These are phyloP conservation scores for Aspergillus quadricinctus DNA, from an alignment of 2,329 filamentous ascomycete species.

Conservation along the genomic window DNA sequence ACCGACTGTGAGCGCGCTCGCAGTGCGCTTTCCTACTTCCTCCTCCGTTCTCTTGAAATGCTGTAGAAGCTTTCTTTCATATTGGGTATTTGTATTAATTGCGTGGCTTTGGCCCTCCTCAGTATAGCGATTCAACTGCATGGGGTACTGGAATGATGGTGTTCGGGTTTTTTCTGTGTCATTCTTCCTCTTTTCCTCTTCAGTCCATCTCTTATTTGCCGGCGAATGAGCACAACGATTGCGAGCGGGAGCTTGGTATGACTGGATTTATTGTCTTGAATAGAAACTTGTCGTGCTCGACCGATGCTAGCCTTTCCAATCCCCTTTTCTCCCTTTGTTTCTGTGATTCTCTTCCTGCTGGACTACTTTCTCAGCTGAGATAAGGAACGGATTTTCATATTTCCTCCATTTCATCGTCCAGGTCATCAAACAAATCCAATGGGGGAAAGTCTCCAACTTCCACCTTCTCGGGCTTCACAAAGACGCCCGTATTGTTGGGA, in stretches of 20 bases:
- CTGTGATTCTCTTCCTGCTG: not conserved
- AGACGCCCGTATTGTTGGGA: conserved; percentile 53
- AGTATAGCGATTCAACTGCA: not conserved
- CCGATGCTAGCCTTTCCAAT: not conserved
- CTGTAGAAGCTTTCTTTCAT: not conserved
- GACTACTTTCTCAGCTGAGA: not conserved
- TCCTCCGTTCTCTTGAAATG: not conserved
- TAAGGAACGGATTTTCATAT: conserved; percentile 31
- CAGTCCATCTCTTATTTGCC: not conserved
- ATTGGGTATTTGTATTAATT: not conserved
- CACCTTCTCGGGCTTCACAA: conserved; percentile 59
- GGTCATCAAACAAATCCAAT: conserved; percentile 49
- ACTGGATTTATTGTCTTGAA: conserved; percentile 3
- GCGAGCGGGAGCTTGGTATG: not conserved
- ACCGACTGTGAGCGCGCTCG: not conserved
- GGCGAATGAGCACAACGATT: conserved; percentile 4
- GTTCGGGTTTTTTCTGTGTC: conserved; percentile 1
- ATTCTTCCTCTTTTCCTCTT: conserved; percentile 1
- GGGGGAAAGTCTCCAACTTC: conserved; percentile 58
- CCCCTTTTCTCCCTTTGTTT: not conserved
- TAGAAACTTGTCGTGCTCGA: not conserved
- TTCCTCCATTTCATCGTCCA: conserved; percentile 55
- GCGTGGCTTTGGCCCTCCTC: not conserved
- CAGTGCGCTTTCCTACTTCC: not conserved
- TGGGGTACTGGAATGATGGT: conserved; percentile 1